Evolutionary conservation across 2,329 filamentous ascomycete species (phyloP), one percentile per base, ranked within the genome.

Genomic region (Fusarium pseudoanthophilum): DNA sequence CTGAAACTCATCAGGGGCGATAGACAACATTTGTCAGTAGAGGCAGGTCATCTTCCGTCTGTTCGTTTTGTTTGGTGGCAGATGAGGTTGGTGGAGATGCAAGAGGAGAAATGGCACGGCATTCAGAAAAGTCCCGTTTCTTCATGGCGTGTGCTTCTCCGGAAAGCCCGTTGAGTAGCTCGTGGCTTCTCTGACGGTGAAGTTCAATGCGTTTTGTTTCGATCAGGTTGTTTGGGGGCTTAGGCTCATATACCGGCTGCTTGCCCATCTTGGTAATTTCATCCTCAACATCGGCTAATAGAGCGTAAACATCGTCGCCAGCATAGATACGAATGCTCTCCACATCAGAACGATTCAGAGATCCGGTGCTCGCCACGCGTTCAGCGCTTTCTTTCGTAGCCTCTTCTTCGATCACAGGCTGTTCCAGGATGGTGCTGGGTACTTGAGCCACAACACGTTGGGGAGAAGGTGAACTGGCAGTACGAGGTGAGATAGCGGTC

Each of bases 311-410:
- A 52, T 92, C 90, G 67, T 89, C 88, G 66, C 91, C 91, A 28
- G 90, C 90, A 72, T 92, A 93, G 73, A 93, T 87, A 28, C 89
- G 88, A 67, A 92, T 92, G 78, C 90, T 92, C 79, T 92, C 89
- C 42, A 90, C 85, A 28, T 86, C 85, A 18, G 80, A 77, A 48
- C 86, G 82, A 37, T 76, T 81, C 34, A 77, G 40, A 45, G 77
- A 78, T 37, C 69, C 65, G 14, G 72, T 64, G 60, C 68, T 72
- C n/a, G 72, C 64, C 26, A 67, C 71, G 36, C 78, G 76, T 43
- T 82, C 77, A n/a, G 75, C 76, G 9, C 13, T 42, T 45, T 58
- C 75, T 52, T 73, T 69, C 52, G 64, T 77, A 24, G 78, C 75
- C 11, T 82, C 83, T 45, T 85, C 84, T 63, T 85, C 86, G 32